Evolutionary conservation across 306 rosid species (phyloP).

Genomic region (Lathyrus tuberosus): DNA sequence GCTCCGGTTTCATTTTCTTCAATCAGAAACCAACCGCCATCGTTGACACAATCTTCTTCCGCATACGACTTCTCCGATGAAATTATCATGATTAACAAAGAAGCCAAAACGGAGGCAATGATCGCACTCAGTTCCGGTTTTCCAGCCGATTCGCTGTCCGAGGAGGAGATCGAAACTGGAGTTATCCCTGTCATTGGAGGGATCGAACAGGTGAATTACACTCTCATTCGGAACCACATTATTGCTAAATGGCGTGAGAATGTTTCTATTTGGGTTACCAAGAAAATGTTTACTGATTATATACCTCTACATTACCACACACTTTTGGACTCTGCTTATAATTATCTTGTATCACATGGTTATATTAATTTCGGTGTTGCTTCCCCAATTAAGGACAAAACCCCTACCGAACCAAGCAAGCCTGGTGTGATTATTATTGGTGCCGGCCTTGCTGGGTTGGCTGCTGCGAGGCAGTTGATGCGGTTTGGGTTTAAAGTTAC

Average conservation of each 20-base stretch:
- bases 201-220: slow-evolving; percentile 91
- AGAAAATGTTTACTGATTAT: slow-evolving; percentile 64
- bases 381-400: slow-evolving; percentile 60
- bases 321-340: slow-evolving; percentile 74
- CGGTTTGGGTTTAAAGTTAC: slow-evolving; percentile 87
- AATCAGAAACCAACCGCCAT: slow-evolving; percentile 42
- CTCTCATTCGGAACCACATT: slow-evolving; percentile 87
- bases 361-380: slow-evolving; percentile 88
- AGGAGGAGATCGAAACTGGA: slow-evolving; percentile 85
- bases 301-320: slow-evolving; percentile 68
- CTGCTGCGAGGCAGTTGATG: slow-evolving; percentile 88
- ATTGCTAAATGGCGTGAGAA: slow-evolving; percentile 94
- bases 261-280: slow-evolving; percentile 74
- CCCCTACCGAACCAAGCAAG: slow-evolving; percentile 60
- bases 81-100: slow-evolving; percentile 84
- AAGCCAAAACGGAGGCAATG: slow-evolving; percentile 83
- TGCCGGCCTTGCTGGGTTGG: slow-evolving; percentile 90
- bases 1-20: slow-evolving; percentile 13
- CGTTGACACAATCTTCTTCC: neutral
- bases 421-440: slow-evolving; percentile 70
- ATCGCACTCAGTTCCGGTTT: slow-evolving; percentile 82
- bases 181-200: slow-evolving; percentile 79
- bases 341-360: slow-evolving; percentile 75
- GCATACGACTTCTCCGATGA: slow-evolving; percentile 64
- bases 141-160: slow-evolving; percentile 86